These are phyloP conservation scores for Cnidoscolus chayamansa DNA, from an alignment of 441 rosid genomes.

Conservation along the genomic window DNA sequence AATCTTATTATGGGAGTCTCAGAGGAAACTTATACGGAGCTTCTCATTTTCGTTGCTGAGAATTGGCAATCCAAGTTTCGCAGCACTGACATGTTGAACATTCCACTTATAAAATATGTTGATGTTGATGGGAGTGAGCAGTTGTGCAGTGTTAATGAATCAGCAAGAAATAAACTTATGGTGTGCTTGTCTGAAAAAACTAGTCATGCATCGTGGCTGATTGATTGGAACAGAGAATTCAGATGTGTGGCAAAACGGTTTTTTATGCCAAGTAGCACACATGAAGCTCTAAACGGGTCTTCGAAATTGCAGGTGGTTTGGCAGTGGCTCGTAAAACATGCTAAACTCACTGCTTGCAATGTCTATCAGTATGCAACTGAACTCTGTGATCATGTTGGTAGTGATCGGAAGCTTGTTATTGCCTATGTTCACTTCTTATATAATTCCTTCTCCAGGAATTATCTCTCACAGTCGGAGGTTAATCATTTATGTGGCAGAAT, in stretches of 20 bases:
- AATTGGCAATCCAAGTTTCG: slow-evolving; percentile 44
- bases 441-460: slow-evolving; percentile 27
- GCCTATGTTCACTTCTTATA: slow-evolving; percentile 51
- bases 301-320: slow-evolving; percentile 19
- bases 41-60: slow-evolving; percentile 47
- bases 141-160: slow-evolving; percentile 33
- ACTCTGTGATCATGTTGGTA: slow-evolving; percentile 22
- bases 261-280: slow-evolving; percentile 44
- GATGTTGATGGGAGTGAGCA: slow-evolving; percentile 33
- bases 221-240: slow-evolving; percentile 52
- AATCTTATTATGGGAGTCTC: slow-evolving; percentile 44
- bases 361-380: slow-evolving; percentile 31
- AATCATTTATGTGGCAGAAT: slow-evolving; percentile 30
- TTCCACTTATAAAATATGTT: slow-evolving; percentile 53
- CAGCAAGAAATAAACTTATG: background rate
- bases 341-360: slow-evolving; percentile 15
- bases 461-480: slow-evolving; percentile 30
- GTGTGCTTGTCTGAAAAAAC: slow-evolving; percentile 26
- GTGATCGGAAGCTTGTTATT: slow-evolving; percentile 39
- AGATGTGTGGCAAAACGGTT: slow-evolving; percentile 26
- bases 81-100: slow-evolving; percentile 26
- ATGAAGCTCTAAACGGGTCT: slow-evolving; percentile 27
- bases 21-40: slow-evolving; percentile 45
- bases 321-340: slow-evolving; percentile 43
- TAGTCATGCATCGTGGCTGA: slow-evolving; percentile 39